These are phyloP conservation scores for Apiospora sp. DNA, from an alignment of 2,329 filamentous ascomycete genomes.

Conservation along the genomic window DNA sequence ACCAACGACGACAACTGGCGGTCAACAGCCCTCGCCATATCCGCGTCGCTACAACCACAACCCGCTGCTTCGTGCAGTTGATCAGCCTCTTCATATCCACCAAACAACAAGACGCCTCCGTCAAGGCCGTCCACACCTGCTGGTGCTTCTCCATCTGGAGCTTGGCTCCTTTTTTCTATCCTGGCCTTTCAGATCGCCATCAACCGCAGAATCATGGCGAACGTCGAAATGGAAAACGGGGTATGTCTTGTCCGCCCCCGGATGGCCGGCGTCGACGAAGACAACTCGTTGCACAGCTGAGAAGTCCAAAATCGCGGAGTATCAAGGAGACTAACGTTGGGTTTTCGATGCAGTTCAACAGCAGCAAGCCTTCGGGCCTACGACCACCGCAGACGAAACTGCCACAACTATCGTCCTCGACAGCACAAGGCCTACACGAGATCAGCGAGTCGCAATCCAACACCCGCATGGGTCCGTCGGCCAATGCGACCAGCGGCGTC, in stretches of 20 bases:
- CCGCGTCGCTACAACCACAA: not conserved
- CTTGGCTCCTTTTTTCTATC: slow-evolving; percentile 48
- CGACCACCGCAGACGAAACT: slow-evolving; percentile 23
- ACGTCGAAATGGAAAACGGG: slow-evolving; percentile 42
- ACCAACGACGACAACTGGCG: not conserved
- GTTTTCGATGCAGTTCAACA: slow-evolving; percentile 17
- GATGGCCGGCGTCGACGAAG: not conserved
- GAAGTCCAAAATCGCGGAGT: not conserved
- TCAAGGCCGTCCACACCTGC: slow-evolving; percentile 31
- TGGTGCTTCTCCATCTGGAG: slow-evolving; percentile 43
- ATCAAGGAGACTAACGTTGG: not conserved
- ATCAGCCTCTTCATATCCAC: not conserved
- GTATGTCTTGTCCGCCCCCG: not conserved
- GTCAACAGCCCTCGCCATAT: not conserved
- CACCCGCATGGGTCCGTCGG: slow-evolving; percentile 54
- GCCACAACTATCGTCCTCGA: slow-evolving; percentile 31
- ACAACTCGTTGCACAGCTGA: not conserved
- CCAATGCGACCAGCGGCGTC: slow-evolving; percentile 51
- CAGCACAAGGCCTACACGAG: slow-evolving; percentile 54
- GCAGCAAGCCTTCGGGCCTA: slow-evolving; percentile 27
- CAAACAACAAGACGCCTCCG: slow-evolving; percentile 36
- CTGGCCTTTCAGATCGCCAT: slow-evolving; percentile 41
- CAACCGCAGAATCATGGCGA: slow-evolving; percentile 38
- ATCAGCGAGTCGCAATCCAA: slow-evolving; percentile 69
- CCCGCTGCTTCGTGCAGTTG: not conserved